A percentile compares a stretch with the other conserved stretches of the same genome.
These are phyloP conservation scores for Russula lepida DNA, from an alignment of 768 basidiomycete genomes.

Conservation along the genomic window DNA sequence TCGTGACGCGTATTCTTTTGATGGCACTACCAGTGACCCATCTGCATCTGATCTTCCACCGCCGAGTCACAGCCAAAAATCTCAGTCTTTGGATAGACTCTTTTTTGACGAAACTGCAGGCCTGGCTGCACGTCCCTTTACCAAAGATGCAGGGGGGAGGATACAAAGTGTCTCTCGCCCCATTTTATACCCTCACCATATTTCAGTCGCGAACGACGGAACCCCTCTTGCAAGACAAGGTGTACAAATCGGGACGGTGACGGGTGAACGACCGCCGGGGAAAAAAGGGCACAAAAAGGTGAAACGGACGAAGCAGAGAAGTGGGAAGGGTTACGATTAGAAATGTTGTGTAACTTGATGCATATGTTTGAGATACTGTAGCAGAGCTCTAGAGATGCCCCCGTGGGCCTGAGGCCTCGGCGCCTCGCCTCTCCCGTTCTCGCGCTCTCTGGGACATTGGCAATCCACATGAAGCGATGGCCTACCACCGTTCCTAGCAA, in stretches of 20 bases:
- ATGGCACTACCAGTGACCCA: conserved; percentile 9
- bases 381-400: too few relatives aligned
- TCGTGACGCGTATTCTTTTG: conserved; percentile 58
- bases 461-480: not conserved
- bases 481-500: not conserved
- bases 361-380: too few relatives aligned
- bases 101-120: conserved; percentile 63
- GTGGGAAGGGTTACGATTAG: conserved; percentile 86
- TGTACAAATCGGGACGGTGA: conserved; percentile 36
- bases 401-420: too few relatives aligned
- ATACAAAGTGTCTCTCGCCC: conserved; percentile 57
- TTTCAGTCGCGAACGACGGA: conserved; percentile 70
- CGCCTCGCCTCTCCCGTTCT: too few relatives aligned
- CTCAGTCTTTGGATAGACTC: conserved; percentile 63
- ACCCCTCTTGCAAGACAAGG: conserved; percentile 42
- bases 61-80: conserved; percentile 38
- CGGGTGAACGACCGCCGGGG: conserved; percentile 32
- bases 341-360: not conserved
- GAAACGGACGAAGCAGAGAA: conserved; percentile 79
- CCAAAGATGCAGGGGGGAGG: conserved; percentile 50
- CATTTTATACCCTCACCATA: conserved; percentile 76
- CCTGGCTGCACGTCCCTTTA: conserved; percentile 51
- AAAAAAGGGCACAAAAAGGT: conserved; percentile 86
- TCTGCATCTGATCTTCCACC: not conserved
- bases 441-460: too few relatives aligned